Evolutionary conservation across 805 yeast genomes (phyloP), one percentile per base, ranked within the genome.

Genomic region (Metschnikowia lochheadii): DNA sequence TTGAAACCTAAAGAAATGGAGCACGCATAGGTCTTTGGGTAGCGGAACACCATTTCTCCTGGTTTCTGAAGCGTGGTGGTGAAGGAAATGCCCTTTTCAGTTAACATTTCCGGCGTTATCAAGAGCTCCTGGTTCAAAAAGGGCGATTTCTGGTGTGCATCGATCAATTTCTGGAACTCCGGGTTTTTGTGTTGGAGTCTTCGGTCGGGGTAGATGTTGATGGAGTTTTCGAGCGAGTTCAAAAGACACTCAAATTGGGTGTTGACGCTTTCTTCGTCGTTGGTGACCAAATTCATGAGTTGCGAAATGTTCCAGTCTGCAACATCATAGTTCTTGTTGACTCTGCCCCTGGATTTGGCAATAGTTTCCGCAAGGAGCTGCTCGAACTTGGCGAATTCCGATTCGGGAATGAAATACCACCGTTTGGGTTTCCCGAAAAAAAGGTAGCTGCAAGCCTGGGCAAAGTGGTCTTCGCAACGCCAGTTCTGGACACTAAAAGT

Each of bases 321-420:
- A 21, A 48, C 33, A 32, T 54, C 55, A 17, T 52, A 49, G 51
- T 65, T 64, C 14, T 62, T 43, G 42, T 64, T 57, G 6, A 61
- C 50, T 26, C 44, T 43, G 3, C 37, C 36, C 29, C 47, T 36
- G 13, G 51, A 50, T 2, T 33, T 23, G 20, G 46, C 31, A 23
- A 60, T 59, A 1, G 61, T 46, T 36, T 65, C 65, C 17, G 49
- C 46, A 2, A 76, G 39, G 14, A 80, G 60, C 2, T 52, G 46
- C 58, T 85, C 88, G 59, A 78, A 84, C 49, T 75, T 76, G 2
- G 64, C 73, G 48, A 75, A 75, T 46, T 80, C 80, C 57, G 70
- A 68, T 14, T 83, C 84, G 0, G 85, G 78, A n/a, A 85, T 73
- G 49, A 83, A 75, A 53, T 81, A 83, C 87, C 89, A 83, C 17